These are phyloP conservation scores for Pyrus betulifolia DNA, from an alignment of 306 rosid species.

Conservation along the genomic window DNA sequence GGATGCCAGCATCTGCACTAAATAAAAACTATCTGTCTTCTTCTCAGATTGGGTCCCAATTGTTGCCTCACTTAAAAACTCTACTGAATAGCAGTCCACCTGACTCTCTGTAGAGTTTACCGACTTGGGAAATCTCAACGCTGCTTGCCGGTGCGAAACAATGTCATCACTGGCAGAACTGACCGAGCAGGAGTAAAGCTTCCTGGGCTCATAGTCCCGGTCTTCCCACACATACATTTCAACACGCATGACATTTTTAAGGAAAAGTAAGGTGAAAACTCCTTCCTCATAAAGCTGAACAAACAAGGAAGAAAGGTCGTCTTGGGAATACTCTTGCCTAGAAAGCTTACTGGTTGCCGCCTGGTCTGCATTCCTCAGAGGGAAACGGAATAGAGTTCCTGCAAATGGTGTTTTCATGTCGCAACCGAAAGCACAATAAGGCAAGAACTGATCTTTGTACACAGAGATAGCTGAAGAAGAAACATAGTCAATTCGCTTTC, in stretches of 20 bases:
- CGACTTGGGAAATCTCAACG: constrained; percentile 63
- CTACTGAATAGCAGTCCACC: constrained; percentile 66
- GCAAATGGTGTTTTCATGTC: constrained; percentile 72
- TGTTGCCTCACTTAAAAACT: constrained; percentile 54
- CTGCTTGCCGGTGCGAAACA: constrained; percentile 76
- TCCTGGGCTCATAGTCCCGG: constrained; percentile 55
- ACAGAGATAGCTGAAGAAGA: constrained; percentile 62
- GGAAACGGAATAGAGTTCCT: constrained; percentile 92
- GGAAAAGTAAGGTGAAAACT: constrained; percentile 72
- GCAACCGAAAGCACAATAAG: constrained; percentile 88
- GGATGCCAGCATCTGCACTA: constrained; percentile 86
- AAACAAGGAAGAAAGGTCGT: constrained; percentile 85
- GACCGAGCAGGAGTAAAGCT: constrained; percentile 73
- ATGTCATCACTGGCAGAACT: constrained; percentile 45
- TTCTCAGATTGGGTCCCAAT: constrained; percentile 46
- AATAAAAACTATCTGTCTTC: constrained; percentile 62
- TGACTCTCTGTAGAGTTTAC: constrained; percentile 35
- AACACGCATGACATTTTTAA: constrained; percentile 61
- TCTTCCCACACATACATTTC: constrained; percentile 83
- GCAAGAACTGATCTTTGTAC: constrained; percentile 77
- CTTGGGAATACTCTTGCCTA: constrained; percentile 73
- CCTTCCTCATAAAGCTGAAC: constrained; percentile 81
- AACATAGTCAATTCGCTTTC: constrained; percentile 85
- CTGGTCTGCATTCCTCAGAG: constrained; percentile 72
- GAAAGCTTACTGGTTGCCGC: constrained; percentile 82